phyloP scores from a whole-genome alignment of 768 basidiomycete genomes.

The Candolleomyces eurysporus region DNA sequence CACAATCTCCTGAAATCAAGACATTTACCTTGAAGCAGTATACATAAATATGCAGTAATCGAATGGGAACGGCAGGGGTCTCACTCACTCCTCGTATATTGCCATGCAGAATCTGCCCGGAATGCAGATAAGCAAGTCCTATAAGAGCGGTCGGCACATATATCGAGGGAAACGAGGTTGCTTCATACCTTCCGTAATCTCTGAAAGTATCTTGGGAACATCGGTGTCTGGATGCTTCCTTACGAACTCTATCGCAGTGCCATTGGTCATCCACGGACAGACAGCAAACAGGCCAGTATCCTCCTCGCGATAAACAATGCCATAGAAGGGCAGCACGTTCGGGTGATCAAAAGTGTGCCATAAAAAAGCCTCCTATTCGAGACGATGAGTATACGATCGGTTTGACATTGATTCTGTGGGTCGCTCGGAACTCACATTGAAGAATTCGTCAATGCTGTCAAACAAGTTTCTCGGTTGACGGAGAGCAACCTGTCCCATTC shows the following conservation, averaged over 20 bases:
- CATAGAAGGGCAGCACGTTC: conserved; percentile 38
- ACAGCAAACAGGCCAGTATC: conserved; percentile 34
- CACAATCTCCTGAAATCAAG: conserved; percentile 36
- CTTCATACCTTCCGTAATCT: conserved; percentile 33
- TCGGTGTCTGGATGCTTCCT: conserved; percentile 27
- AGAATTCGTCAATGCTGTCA: conserved; percentile 27
- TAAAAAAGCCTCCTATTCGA: conserved; percentile 39
- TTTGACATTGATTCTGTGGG: neutral
- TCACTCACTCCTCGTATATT: conserved; percentile 38
- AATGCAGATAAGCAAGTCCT: conserved; percentile 45
- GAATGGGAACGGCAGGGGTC: neutral
- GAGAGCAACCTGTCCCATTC: conserved; percentile 33
- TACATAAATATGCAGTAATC: neutral
- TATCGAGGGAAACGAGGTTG: neutral
- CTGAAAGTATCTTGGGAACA: conserved; percentile 33
- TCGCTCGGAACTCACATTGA: conserved; percentile 26
- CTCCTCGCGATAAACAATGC: conserved; percentile 31
- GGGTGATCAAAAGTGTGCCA: conserved; percentile 41
- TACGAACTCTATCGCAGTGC: conserved; percentile 36
- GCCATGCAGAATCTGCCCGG: conserved; percentile 38
- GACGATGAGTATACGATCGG: conserved; percentile 25
- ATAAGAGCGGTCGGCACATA: neutral
- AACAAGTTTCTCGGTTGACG: conserved; percentile 34
- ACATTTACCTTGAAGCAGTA: conserved; percentile 37
- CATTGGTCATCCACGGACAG: conserved; percentile 45